Evolutionary conservation across 2,329 filamentous ascomycete genomes (phyloP).

Genomic region (Colletotrichum viniferum): DNA sequence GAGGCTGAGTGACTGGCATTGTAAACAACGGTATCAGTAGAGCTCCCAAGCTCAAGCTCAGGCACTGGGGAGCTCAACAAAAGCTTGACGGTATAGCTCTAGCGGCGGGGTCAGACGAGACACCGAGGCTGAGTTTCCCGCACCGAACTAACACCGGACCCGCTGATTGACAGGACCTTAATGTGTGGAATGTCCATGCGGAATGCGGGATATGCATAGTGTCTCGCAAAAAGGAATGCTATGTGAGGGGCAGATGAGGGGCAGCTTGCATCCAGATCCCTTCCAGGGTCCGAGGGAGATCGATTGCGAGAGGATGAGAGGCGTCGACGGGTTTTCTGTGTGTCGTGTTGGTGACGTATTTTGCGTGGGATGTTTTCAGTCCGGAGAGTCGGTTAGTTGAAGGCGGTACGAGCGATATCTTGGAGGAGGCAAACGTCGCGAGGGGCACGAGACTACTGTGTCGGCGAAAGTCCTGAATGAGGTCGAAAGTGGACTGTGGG

Average conservation of each 20-base stretch:
- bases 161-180: slow-evolving; percentile 14
- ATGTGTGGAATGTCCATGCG: slow-evolving; percentile 14
- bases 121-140: neutral
- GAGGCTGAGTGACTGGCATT: neutral
- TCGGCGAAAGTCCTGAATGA: neutral
- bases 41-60: neutral
- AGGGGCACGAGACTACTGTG: slow-evolving; percentile 7
- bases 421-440: neutral
- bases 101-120: neutral
- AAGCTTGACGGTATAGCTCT: slow-evolving; percentile 6
- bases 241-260: neutral
- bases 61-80: neutral
- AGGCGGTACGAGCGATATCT: neutral
- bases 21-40: neutral
- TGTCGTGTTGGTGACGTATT: slow-evolving; percentile 17
- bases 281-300: neutral
- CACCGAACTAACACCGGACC: neutral
- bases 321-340: neutral
- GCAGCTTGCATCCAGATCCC: neutral
- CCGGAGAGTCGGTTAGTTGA: neutral
- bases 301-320: neutral
- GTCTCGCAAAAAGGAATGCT: neutral
- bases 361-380: neutral
- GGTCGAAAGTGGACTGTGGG: neutral
- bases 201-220: neutral